phyloP scores from a whole-genome alignment of 2,329 filamentous ascomycete genomes.

The Pestalotiopsis fici region DNA sequence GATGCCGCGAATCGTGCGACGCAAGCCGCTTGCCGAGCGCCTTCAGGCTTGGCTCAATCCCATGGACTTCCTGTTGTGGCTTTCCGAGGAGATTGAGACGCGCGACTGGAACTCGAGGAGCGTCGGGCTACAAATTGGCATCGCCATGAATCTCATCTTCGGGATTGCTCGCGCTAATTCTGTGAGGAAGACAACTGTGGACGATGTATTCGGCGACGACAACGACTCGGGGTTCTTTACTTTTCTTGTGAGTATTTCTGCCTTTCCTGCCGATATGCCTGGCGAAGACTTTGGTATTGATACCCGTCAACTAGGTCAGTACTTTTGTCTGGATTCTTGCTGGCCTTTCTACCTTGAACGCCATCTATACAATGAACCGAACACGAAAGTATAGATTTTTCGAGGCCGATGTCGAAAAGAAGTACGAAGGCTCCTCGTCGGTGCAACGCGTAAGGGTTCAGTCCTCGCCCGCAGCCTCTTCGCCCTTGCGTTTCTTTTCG shows the following conservation, averaged over 20 bases:
- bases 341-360: conserved; percentile 70
- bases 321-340: conserved; percentile 72
- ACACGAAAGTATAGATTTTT: conserved; percentile 90
- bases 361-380: conserved; percentile 78
- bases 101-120: conserved; percentile 85
- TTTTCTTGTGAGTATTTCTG: conserved; percentile 45
- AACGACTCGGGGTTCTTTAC: conserved; percentile 65
- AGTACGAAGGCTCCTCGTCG: conserved; percentile 75
- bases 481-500: conserved; percentile 75
- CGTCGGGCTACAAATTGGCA: conserved; percentile 74
- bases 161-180: conserved; percentile 82
- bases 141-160: conserved; percentile 77
- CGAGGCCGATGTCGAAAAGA: conserved; percentile 77
- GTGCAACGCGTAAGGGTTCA: conserved; percentile 87
- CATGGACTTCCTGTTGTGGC: conserved; percentile 85
- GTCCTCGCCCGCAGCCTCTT: conserved; percentile 75
- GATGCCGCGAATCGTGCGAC: conserved; percentile 82
- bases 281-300: conserved; percentile 15
- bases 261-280: conserved; percentile 11
- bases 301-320: conserved; percentile 55
- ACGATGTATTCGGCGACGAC: conserved; percentile 85
- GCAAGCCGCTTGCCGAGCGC: conserved; percentile 76
- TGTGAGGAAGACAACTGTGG: conserved; percentile 52
- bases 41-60: conserved; percentile 81
- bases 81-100: conserved; percentile 90